A percentile compares a stretch with the other conserved stretches of the same genome.
Conservation (phyloP, 176 grass and related monocot genomes). For the Bolboschoenus planiculmis region DNA sequence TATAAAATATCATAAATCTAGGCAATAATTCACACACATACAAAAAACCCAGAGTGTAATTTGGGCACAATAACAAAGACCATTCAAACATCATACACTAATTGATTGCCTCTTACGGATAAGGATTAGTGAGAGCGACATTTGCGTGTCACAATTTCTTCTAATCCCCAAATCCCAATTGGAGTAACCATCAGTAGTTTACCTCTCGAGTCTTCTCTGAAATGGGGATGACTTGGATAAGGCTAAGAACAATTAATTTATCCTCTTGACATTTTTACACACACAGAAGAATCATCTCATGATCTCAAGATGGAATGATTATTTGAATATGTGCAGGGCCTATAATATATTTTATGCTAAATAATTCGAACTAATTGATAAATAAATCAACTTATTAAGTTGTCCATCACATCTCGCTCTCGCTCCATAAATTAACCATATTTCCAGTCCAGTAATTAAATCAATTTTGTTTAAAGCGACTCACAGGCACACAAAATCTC, state of each 20-base stretch:
- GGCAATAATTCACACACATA: neutral
- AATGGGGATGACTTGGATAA: neutral
- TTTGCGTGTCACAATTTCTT: conserved; percentile 4
- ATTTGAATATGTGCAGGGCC: neutral
- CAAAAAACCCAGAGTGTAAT: neutral
- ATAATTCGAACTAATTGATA: neutral
- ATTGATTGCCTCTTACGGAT: neutral
- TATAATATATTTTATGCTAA: neutral
- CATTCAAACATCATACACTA: neutral
- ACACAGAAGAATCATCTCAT: neutral
- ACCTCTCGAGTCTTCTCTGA: neutral
- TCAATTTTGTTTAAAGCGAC: no score
- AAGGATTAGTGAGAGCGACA: neutral
- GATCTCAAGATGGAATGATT: neutral
- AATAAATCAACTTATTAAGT: neutral
- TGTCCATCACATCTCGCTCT: neutral
- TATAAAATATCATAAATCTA: neutral
- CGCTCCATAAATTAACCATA: no score
- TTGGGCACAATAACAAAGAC: neutral
- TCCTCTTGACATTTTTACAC: no score
- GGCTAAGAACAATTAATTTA: neutral
- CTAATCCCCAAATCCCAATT: neutral
- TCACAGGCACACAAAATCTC: neutral
- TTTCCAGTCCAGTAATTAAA: no score
- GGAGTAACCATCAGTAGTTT: neutral